phyloP scores from a whole-genome alignment of 2,329 filamentous ascomycete genomes.

The Cercospora sp. region DNA sequence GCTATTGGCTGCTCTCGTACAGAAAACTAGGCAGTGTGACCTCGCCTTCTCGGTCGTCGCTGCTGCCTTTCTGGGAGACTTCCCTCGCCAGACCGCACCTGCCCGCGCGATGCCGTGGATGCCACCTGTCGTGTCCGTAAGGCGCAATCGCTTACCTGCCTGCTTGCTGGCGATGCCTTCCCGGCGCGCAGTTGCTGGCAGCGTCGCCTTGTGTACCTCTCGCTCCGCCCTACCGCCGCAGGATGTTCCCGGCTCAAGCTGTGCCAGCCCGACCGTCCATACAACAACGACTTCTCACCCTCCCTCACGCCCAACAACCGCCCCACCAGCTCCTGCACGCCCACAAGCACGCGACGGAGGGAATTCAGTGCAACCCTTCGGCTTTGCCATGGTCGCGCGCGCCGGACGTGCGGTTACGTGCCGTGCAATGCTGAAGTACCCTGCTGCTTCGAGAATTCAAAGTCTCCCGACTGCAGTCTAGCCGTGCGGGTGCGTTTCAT shows the following conservation, averaged over 20 bases:
- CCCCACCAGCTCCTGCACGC: constrained; percentile 1
- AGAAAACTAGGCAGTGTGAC: neutral
- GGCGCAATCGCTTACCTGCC: neutral
- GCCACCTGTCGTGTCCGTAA: neutral
- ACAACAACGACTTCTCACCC: neutral
- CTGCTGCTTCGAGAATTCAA: neutral
- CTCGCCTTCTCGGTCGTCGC: neutral
- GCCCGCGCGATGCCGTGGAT: neutral
- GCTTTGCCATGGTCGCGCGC: neutral
- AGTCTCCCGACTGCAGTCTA: neutral
- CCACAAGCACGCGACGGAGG: neutral
- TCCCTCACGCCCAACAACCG: neutral
- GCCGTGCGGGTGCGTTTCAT: constrained; percentile 4
- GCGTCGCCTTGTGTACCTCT: constrained; percentile 7
- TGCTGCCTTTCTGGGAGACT: neutral
- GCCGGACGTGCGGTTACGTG: neutral
- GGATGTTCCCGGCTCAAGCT: neutral
- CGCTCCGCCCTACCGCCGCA: constrained; percentile 7
- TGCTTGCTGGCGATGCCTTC: neutral
- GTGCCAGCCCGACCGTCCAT: neutral
- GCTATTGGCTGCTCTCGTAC: neutral
- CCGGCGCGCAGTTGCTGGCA: neutral
- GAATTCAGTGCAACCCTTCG: neutral
- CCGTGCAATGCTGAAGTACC: neutral
- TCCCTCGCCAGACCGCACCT: neutral